Percentiles rank a stretch among this genome's conserved stretches.
Evolutionary conservation across 306 rosid species (phyloP).

Genomic region (Pterocarpus santalinus): DNA sequence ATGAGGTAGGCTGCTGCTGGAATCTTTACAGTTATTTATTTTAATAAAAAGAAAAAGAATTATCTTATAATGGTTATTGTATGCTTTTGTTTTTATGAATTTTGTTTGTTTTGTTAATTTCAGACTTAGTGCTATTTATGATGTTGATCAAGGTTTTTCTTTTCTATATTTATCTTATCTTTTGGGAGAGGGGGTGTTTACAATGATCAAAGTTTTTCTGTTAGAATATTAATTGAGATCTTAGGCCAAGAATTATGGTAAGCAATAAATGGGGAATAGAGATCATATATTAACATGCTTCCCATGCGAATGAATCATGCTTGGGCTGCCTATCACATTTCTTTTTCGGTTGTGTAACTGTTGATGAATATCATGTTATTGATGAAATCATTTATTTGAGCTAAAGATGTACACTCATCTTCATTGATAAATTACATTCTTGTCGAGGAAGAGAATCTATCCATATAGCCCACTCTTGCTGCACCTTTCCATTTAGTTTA

Average conservation of each 20-base stretch:
- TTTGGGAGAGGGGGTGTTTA: background rate
- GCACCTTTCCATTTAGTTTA: background rate
- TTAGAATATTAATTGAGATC: background rate
- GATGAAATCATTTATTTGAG: slow-evolving; percentile 1
- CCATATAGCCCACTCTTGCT: background rate
- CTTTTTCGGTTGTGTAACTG: background rate
- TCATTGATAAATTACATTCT: slow-evolving; percentile 10
- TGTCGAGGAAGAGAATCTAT: background rate
- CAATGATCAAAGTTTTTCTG: background rate
- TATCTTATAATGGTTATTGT: background rate
- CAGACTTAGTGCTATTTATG: background rate
- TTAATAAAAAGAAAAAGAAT: background rate
- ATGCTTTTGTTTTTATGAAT: background rate
- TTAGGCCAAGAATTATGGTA: slow-evolving; percentile 1
- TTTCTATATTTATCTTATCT: too few relatives aligned
- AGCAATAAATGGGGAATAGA: background rate
- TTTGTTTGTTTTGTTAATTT: slow-evolving; percentile 4
- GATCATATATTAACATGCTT: slow-evolving; percentile 1
- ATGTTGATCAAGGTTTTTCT: background rate
- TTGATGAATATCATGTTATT: background rate
- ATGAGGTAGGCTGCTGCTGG: slow-evolving; percentile 55
- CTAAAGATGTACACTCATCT: background rate
- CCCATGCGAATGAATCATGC: background rate
- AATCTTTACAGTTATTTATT: background rate
- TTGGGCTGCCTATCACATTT: background rate